These are phyloP conservation scores for Fusarium sororula DNA, from an alignment of 2,329 filamentous ascomycete genomes.

Conservation along the genomic window DNA sequence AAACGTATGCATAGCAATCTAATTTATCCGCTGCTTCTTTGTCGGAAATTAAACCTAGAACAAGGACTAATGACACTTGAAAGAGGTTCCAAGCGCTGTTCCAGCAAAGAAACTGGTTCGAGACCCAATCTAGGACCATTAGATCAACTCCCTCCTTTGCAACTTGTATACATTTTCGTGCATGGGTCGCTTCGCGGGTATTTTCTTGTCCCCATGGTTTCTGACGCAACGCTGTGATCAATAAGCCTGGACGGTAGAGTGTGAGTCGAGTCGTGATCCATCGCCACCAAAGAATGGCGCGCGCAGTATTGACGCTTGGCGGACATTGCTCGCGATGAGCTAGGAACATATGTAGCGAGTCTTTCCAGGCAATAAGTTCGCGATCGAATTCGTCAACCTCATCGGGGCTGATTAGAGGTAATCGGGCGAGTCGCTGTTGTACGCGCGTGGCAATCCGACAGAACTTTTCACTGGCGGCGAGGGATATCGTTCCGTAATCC, in stretches of 20 bases:
- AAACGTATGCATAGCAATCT: background rate
- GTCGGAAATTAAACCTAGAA: background rate
- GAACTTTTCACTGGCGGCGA: background rate
- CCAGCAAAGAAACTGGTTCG: background rate
- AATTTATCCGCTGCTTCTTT: background rate
- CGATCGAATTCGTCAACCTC: background rate
- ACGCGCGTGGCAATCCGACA: background rate
- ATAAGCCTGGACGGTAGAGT: background rate
- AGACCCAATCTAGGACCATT: rapidly evolving
- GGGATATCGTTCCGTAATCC: background rate
- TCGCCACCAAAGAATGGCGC: background rate
- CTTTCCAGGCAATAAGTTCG: background rate
- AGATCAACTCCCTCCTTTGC: background rate
- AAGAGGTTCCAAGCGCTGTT: background rate
- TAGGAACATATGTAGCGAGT: background rate
- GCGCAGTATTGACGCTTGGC: background rate
- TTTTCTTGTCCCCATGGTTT: background rate
- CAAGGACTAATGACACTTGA: background rate
- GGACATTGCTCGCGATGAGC: background rate
- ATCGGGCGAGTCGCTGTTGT: background rate
- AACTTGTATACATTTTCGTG: background rate
- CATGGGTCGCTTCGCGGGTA: background rate
- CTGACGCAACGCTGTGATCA: background rate
- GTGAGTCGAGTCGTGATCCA: background rate
- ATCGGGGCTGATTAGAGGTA: background rate